Evolutionary conservation across 2,329 filamentous ascomycete genomes (phyloP), one percentile per base, ranked within the genome.

Genomic region (Colletotrichum eleusines): DNA sequence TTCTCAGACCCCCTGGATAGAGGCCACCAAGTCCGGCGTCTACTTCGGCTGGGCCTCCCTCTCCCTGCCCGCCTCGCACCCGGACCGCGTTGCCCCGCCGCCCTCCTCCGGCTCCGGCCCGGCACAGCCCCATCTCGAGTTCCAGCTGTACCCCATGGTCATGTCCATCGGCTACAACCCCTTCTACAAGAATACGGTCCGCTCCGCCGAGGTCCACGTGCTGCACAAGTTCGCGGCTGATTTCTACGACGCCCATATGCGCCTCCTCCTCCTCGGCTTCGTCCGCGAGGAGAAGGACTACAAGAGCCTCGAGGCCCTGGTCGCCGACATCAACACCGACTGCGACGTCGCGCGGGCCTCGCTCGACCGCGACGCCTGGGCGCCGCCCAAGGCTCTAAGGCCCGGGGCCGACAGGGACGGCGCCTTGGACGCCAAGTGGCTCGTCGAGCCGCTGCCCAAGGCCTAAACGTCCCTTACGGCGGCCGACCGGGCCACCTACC

Each of bases 101-200:
- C 33, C 72, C 72, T 16, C 66, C 74, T 69, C 66, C 23, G 61
- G 74, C 54, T 61, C 71, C 66, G 63, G 63, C 57, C 57, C 73
- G 76, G 76, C 66, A 75, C 76, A 74, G 76, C 72, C 44, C 73
- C 79, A 74, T 73, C 72, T 57, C 54, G 63, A 71, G 57, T 72
- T 72, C 60, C 65, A 69, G 59, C 84, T 96, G 67, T 94, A 91
- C 81, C 94, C 94, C 1, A 96, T 97, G 88, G 94, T 97, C 74
- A 93, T 98, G 91, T 94, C 90, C 72, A 95, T 98, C 74, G 96
- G 96, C 54, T 98, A 95, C 88, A 99, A 98, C 82, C 96, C 96
- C 0, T 98, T 95, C 83, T 99, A 97, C 87, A 94, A 95, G 80
- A 98, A 99, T 86, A 91, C 88, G 5, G 90, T 93, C 57, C 91